These are phyloP conservation scores for Ailanthus altissimus DNA, from an alignment of 345 rosid species.

Conservation along the genomic window DNA sequence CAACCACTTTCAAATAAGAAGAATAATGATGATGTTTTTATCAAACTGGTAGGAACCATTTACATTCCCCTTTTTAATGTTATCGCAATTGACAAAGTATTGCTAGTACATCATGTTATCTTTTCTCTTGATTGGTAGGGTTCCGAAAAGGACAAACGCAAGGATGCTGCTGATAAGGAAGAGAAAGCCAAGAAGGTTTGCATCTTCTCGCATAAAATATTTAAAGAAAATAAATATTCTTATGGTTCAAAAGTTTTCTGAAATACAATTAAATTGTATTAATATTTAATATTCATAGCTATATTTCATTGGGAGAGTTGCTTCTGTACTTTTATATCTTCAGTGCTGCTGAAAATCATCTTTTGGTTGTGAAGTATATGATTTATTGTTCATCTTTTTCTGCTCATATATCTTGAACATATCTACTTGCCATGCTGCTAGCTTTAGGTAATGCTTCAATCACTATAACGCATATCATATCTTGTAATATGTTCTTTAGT, in stretches of 20 bases:
- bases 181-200: conserved; percentile 85
- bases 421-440: background rate
- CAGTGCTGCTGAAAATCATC: background rate
- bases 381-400: background rate
- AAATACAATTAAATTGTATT: background rate
- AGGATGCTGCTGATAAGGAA: conserved; percentile 88
- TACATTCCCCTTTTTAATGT: background rate
- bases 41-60: conserved; percentile 69
- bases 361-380: background rate
- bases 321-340: background rate
- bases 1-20: conserved; percentile 89
- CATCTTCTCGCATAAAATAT: background rate
- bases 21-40: conserved; percentile 72
- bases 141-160: conserved; percentile 92
- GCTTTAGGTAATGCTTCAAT: background rate
- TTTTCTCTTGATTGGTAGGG: conserved; percentile 49
- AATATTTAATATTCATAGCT: background rate
- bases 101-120: background rate
- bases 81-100: background rate
- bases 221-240: background rate
- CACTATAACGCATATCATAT: background rate
- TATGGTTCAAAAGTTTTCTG: background rate
- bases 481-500: background rate
- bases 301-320: background rate
- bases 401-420: background rate